A percentile compares a stretch with the other conserved stretches of the same genome.
phyloP scores from a whole-genome alignment of 306 rosid species.

The Cyclanthera cordifolia region DNA sequence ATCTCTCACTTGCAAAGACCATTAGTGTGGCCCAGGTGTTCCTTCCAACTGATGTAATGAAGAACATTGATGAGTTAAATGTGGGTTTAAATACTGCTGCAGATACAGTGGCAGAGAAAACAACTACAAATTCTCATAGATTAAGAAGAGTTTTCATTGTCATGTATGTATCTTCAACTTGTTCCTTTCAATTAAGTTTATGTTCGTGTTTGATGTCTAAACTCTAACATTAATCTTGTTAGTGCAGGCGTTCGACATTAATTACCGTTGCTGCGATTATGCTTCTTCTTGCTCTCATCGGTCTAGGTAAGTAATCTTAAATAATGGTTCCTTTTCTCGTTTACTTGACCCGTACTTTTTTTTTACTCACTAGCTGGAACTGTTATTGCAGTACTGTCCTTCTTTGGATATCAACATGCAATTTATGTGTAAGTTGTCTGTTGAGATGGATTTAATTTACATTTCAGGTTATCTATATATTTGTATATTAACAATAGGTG shows the following conservation, averaged over 20 bases:
- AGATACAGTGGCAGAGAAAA: slow-evolving; percentile 49
- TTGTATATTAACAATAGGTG: slow-evolving; percentile 16
- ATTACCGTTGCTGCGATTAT: slow-evolving; percentile 68
- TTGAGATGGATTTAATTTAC: not conserved
- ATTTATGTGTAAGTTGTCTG: slow-evolving; percentile 57
- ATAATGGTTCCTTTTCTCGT: not conserved
- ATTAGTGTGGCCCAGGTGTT: slow-evolving; percentile 62
- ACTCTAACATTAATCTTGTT: slow-evolving; percentile 25
- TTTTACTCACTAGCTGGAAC: slow-evolving; percentile 15
- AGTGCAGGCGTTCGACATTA: slow-evolving; percentile 55
- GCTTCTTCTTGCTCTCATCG: slow-evolving; percentile 71
- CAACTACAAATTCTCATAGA: slow-evolving; percentile 54
- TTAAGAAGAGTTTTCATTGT: slow-evolving; percentile 47
- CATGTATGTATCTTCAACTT: slow-evolving; percentile 47
- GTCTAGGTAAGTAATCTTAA: slow-evolving; percentile 47
- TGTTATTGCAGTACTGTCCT: slow-evolving; percentile 56
- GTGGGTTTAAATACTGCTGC: slow-evolving; percentile 69
- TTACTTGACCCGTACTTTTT: not conserved
- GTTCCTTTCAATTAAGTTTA: slow-evolving; percentile 8
- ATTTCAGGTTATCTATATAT: not conserved
- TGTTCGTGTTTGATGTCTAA: not conserved
- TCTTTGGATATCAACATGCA: slow-evolving; percentile 79
- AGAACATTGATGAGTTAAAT: slow-evolving; percentile 61
- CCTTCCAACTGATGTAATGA: slow-evolving; percentile 76
- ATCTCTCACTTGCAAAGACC: slow-evolving; percentile 84